Evolutionary conservation across 805 yeast genomes (phyloP).

Genomic region (Pichia phayaonensis): DNA sequence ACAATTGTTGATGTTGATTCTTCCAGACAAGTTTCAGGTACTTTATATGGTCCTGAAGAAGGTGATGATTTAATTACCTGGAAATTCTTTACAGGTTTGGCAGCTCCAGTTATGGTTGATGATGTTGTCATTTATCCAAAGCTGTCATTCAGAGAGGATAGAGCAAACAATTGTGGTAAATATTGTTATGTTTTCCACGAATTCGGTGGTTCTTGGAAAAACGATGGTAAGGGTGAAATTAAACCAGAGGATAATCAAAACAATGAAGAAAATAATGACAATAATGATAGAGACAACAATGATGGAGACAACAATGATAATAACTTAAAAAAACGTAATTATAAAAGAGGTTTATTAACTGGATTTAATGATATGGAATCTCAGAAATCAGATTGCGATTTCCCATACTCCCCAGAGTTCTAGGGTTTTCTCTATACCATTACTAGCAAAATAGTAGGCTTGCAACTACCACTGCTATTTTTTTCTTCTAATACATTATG

Average conservation of each 20-base stretch:
- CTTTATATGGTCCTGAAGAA: constrained; percentile 27
- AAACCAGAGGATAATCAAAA: constrained; percentile 19
- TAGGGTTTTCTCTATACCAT: too few relatives aligned
- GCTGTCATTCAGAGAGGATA: constrained; percentile 28
- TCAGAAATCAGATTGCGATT: not conserved
- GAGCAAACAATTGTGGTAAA: constrained; percentile 28
- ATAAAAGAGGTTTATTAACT: not conserved
- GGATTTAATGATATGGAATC: not conserved
- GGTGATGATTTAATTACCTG: constrained; percentile 25
- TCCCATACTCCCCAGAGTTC: constrained; percentile 3
- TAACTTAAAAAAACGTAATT: not conserved
- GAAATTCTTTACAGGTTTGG: constrained; percentile 29
- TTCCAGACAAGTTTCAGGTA: constrained; percentile 23
- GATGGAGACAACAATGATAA: not conserved
- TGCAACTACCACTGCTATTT: too few relatives aligned
- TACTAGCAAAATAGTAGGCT: too few relatives aligned
- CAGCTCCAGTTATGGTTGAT: constrained; percentile 29
- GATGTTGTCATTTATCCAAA: constrained; percentile 30
- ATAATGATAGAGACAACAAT: not conserved
- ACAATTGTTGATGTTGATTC: constrained; percentile 29
- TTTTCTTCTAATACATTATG: not conserved
- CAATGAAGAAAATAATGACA: constrained; percentile 3
- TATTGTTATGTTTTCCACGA: constrained; percentile 29
- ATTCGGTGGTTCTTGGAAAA: constrained; percentile 32
- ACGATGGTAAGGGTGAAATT: constrained; percentile 30